Evolutionary conservation across 192 early-diverging fungal species (phyloP).

Genomic region (Obelidium mucronatum): DNA sequence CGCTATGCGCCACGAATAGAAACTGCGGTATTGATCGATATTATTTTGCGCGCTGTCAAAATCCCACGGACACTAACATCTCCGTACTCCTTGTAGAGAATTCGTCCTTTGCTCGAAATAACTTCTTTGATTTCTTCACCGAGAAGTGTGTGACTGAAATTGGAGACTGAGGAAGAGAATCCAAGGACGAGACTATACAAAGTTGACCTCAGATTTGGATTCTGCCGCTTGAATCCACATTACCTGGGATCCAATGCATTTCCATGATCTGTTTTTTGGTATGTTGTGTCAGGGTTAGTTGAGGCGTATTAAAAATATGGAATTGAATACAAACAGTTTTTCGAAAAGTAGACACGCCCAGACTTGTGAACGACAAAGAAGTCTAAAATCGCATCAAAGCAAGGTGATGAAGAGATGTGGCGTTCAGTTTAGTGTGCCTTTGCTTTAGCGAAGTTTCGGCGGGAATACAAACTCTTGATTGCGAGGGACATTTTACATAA

Average conservation of each 20-base stretch:
- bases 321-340: slow-evolving; percentile 52
- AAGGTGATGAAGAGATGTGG: too few relatives aligned
- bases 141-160: slow-evolving; percentile 63
- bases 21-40: slow-evolving; percentile 60
- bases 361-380: slow-evolving; percentile 60
- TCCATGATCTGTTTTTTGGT: slow-evolving; percentile 47
- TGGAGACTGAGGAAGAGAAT: slow-evolving; percentile 67
- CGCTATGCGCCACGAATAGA: slow-evolving; percentile 63
- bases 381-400: slow-evolving; percentile 35
- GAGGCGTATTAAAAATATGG: background rate
- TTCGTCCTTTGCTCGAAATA: slow-evolving; percentile 53
- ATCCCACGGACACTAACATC: slow-evolving; percentile 48
- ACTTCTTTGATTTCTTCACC: slow-evolving; percentile 66
- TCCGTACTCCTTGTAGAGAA: slow-evolving; percentile 61
- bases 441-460: background rate
- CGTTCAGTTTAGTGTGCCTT: background rate
- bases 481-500: background rate
- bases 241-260: slow-evolving; percentile 59
- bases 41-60: slow-evolving; percentile 18
- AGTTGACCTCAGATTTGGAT: background rate
- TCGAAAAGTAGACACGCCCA: slow-evolving; percentile 56
- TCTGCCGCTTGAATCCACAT: background rate
- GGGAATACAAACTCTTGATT: background rate
- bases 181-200: slow-evolving; percentile 56
- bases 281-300: background rate